Base-by-base conservation (phyloP, 176 grass and related monocot species). In the Rhynchospora breviuscula region DNA sequence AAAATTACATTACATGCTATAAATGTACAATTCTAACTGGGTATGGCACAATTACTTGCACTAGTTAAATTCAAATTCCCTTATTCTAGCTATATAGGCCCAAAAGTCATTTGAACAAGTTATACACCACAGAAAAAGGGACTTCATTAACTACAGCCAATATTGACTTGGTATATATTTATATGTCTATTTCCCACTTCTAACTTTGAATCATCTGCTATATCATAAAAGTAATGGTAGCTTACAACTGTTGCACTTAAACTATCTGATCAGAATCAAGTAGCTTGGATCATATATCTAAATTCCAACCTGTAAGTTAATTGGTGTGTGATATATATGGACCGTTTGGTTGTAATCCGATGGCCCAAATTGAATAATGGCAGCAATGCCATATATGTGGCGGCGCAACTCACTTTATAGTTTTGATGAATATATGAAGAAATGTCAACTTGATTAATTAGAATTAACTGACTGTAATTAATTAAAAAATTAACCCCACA, bases 41-140 rank as follows among this genome's bases (percentile, higher is more conserved):
- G 67, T 67, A 65, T 47, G 45, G 40, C 61, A 49, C 80, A 66
- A 51, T 82, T 82, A 63, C 80, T 82, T 82, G 80, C n/a, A 67
- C 62, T 17, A 67, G 23, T 82, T 77, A 29, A 77, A 56, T 82
- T 65, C 43, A 15, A 61, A 79, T 79, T 85, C 46, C 46, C 56
- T 64, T 31, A 69, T 56, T 64, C 51, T 65, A 17, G 60, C 80
- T 19, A 66, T 23, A 86, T 4, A 79, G 14, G 35, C 23, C 58
- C 59, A 80, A 6, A 61, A 46, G 44, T 60, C 80, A 7, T 17
- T 49, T 23, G 2, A 31, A 78, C 13, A 35, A 35, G 4, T 33
- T 70, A 70, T 70, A 22, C n/a, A 29, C 40, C 57, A 63, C 59
- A 81, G 6, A 76, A 29, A 77, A 49, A 56, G 47, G 22, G 72